Evolutionary conservation across 176 grass and related monocot genomes (phyloP).

Genomic region (Chrysopogon serrulatus): DNA sequence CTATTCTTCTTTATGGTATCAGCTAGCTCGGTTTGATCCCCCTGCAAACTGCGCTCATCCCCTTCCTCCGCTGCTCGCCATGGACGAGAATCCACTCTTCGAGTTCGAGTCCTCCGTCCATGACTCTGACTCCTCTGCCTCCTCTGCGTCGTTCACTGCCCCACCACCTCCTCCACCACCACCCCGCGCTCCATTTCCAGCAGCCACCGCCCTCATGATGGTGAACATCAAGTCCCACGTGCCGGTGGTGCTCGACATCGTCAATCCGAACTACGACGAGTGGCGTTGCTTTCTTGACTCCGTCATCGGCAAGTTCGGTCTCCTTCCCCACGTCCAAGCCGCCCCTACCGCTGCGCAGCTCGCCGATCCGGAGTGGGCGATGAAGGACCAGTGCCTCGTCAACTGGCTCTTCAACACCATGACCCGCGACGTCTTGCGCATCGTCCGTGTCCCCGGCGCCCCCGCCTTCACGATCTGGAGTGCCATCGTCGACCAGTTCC

Average conservation of each 20-base stretch:
- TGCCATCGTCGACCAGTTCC: background rate
- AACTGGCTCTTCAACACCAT: background rate
- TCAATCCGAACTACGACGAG: background rate
- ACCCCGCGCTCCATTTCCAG: too few relatives aligned
- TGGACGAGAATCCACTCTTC: too few relatives aligned
- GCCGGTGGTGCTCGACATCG: background rate
- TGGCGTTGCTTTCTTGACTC: background rate
- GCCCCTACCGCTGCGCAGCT: accelerated
- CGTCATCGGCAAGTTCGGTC: background rate
- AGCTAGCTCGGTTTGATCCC: too few relatives aligned
- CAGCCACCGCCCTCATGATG: too few relatives aligned
- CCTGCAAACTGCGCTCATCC: too few relatives aligned
- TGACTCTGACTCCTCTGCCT: too few relatives aligned
- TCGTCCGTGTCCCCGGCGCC: background rate
- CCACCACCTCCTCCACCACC: too few relatives aligned
- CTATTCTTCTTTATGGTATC: too few relatives aligned
- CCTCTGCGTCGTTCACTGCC: too few relatives aligned
- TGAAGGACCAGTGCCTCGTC: background rate
- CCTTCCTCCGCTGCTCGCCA: too few relatives aligned
- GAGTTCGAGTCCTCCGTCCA: too few relatives aligned
- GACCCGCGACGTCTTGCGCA: background rate
- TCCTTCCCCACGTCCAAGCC: accelerated
- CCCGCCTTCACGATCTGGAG: background rate
- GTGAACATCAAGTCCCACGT: background rate
- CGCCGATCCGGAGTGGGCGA: too few relatives aligned